Base-by-base conservation (phyloP, 2,329 filamentous ascomycete genomes). In the Colletotrichum viniferum region DNA sequence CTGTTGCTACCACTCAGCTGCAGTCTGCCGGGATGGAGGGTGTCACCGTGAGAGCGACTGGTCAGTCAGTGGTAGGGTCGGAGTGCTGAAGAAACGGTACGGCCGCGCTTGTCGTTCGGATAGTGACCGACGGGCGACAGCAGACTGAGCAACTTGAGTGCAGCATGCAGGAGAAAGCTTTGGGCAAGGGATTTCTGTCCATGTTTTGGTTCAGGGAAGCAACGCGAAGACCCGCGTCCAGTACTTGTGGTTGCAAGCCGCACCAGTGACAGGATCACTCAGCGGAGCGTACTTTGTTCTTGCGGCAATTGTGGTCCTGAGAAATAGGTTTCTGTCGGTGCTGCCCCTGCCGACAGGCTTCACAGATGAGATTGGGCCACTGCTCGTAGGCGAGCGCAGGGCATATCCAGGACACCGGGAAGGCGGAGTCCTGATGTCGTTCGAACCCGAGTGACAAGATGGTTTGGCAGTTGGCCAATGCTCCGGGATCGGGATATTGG, bases 391-490 rank as follows among this genome's bases (percentile, higher is more conserved):
- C 48, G 43, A 64, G 43, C 48, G 67, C 56, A 64, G 69, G 69
- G 73, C 14, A 18, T 38, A 64, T 34, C 73, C 73, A 73, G 48
- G 56, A 32, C 30, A 52, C 69, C 58, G 69, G 69, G 56, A 63
- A 48, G 69, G 43, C 63, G 71, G 71, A 63, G 56, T 30, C 61
- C 28, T 36, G 34, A 60, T 10, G n/a, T 60, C 21, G 21, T 61
- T 30, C 18, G 38, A 48, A 24, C 38, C 66, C 52, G n/a, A n/a
- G 24, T 43, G 24, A 32, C 48, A 58, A 48, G 28, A 52, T 9
- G 32, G 18, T 58, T 28, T 55, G 72, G 56, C 61, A 71, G 72
- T 9, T 71, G 72, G 72, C 30, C 72, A 64, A 21, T 71, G 72
- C 68, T 69, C 28, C 18, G 30, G 28, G n/a, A 56, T 32, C 9